A percentile compares a stretch with the other conserved stretches of the same genome.
phyloP scores from a whole-genome alignment of 2,329 filamentous ascomycete species.

The Penicillium psychrosexuale region DNA sequence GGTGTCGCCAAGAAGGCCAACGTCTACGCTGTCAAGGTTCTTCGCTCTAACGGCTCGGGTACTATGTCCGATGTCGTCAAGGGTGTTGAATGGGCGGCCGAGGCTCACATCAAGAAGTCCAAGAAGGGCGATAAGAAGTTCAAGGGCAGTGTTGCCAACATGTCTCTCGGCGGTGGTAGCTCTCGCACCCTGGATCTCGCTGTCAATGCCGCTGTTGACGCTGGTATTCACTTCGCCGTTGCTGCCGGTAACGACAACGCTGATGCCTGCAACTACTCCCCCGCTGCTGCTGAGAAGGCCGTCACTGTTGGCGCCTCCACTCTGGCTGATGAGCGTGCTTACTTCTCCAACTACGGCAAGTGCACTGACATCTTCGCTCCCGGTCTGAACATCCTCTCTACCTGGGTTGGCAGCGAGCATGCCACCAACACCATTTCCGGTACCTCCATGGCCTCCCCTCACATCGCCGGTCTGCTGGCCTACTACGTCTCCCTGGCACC shows the following conservation, averaged over 20 bases:
- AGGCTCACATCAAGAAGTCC: constrained; percentile 71
- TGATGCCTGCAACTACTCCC: constrained; percentile 98
- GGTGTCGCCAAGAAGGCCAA: constrained; percentile 99
- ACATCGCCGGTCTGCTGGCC: constrained; percentile 92
- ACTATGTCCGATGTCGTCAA: constrained; percentile 99
- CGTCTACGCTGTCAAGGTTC: constrained; percentile 96
- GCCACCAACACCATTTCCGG: constrained; percentile 99
- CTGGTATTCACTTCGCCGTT: constrained; percentile 94
- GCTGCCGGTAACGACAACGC: constrained; percentile 98
- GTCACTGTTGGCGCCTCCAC: constrained; percentile 95
- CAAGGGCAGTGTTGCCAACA: constrained; percentile 99
- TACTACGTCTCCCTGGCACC: constrained; percentile 98
- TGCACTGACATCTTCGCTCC: constrained; percentile 99
- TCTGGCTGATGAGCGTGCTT: constrained; percentile 90
- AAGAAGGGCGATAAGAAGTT: constrained; percentile 87
- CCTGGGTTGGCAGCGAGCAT: constrained; percentile 95
- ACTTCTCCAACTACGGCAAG: constrained; percentile 99
- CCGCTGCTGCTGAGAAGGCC: constrained; percentile 84
- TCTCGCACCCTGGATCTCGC: constrained; percentile 85
- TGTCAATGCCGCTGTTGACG: constrained; percentile 88
- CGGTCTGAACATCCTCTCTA: constrained; percentile 93
- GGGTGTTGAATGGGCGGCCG: constrained; percentile 92
- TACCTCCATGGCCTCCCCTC: constrained; percentile 98
- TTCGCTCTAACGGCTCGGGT: constrained; percentile 93
- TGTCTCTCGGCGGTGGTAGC: constrained; percentile 98